Evolutionary conservation across 139 green algal species (phyloP).

Genomic region (Micractinium conductrix): DNA sequence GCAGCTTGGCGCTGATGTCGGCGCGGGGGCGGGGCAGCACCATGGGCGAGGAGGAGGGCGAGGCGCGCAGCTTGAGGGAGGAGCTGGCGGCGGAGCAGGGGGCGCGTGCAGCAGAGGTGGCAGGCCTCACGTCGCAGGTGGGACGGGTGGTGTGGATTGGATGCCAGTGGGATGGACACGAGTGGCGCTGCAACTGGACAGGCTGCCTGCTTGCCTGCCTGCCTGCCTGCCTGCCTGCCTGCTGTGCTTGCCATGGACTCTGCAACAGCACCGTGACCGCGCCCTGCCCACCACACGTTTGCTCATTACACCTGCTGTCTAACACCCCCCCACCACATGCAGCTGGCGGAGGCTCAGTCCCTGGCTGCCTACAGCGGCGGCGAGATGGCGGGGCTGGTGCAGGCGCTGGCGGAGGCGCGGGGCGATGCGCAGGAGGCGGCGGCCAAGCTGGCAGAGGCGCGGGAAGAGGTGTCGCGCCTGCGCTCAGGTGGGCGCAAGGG

Average conservation of each 20-base stretch:
- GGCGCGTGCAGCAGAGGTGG: not conserved
- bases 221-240: not conserved
- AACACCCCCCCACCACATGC: not conserved
- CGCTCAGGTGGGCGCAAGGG: not conserved
- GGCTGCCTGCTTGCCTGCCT: not conserved
- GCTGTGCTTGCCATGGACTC: not conserved
- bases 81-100: slow-evolving; percentile 7
- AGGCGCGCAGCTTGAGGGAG: not conserved
- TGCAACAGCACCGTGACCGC: not conserved
- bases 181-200: not conserved
- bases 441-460: slow-evolving; percentile 31
- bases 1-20: not conserved
- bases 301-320: too few species aligned
- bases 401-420: slow-evolving; percentile 38
- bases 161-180: not conserved
- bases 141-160: not conserved
- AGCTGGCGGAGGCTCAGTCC: slow-evolving; percentile 26
- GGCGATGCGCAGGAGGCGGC: slow-evolving; percentile 30
- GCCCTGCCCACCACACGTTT: not conserved
- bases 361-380: slow-evolving; percentile 25
- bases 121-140: not conserved
- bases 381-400: slow-evolving; percentile 33
- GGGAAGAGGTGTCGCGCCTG: slow-evolving; percentile 29
- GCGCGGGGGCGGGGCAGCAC: not conserved
- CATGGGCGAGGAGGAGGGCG: not conserved